phyloP scores from a whole-genome alignment of 768 basidiomycete genomes.

The Tylopilus cervinicoccineus region DNA sequence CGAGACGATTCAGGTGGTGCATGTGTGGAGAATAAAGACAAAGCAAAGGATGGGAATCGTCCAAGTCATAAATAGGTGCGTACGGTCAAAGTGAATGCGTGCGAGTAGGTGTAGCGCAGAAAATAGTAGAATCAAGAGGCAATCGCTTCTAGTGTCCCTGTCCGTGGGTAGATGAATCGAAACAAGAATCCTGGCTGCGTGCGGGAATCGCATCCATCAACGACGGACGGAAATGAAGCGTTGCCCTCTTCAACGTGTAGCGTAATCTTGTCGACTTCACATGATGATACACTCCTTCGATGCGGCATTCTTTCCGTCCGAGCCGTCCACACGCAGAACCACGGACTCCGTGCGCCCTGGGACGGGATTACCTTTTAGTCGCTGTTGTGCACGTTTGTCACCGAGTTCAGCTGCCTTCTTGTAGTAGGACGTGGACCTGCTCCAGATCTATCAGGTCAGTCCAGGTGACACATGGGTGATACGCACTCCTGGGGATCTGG shows the following conservation, averaged over 20 bases:
- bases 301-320: slow-evolving; percentile 44
- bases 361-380: slow-evolving; percentile 60
- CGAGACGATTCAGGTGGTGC: neutral
- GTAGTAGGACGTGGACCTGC: slow-evolving; percentile 76
- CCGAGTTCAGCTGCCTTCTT: slow-evolving; percentile 88
- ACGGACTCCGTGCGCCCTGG: slow-evolving; percentile 62
- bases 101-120: slow-evolving; percentile 4
- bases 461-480: slow-evolving; percentile 4
- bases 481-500: slow-evolving; percentile 65
- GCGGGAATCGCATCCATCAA: neutral
- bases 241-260: slow-evolving; percentile 5
- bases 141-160: slow-evolving; percentile 10
- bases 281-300: slow-evolving; percentile 88
- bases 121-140: slow-evolving; percentile 10
- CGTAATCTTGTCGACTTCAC: slow-evolving; percentile 40
- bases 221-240: slow-evolving; percentile 17
- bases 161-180: slow-evolving; percentile 17
- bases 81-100: slow-evolving; percentile 1
- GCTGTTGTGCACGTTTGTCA: slow-evolving; percentile 88
- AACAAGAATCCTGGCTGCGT: slow-evolving; percentile 4
- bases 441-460: neutral
- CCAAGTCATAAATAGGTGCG: slow-evolving; percentile 2
- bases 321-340: slow-evolving; percentile 49
- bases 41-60: slow-evolving; percentile 3
- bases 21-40: slow-evolving; percentile 3